Base-by-base conservation (phyloP, 2,329 filamentous ascomycete species). In the Fusarium veterinarium region DNA sequence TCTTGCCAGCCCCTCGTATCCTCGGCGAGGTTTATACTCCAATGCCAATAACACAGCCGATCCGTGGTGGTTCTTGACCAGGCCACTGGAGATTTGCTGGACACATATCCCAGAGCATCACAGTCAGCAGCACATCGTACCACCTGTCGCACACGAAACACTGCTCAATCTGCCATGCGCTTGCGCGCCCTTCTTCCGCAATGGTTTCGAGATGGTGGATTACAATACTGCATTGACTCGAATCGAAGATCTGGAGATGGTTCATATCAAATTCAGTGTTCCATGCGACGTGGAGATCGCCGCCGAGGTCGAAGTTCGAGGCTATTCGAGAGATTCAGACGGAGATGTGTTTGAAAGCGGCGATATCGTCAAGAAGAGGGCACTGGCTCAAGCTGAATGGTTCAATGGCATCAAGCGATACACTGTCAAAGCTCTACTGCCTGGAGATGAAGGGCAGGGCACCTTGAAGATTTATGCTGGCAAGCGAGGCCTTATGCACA, bases 401-500 rank as follows among this genome's bases (percentile, higher is more conserved):
- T 89, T 93, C 76, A 89, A 88, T 73, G 95, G 95, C 20, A 87
- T 92, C 73, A 99, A 99, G 82, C 91, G 94, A 35, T 98, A 97
- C 81, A 97, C 95, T 1, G 87, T 99, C 78, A 99, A 99, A 82
- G 96, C 94, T 3, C 84, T 98, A 20, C 86, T 99, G 1, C 95
- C 97, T 3, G 93, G 94, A 31, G 95, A 98, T 75, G 95, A 98
- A 82, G 95, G 95, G 17, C 92, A 93, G 45, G 96, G 94, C 45
- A 89, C 92, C 17, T 85, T 99, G 64, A 98, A 97, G 81, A 86
- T 99, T 40, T 99, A 98, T 81, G 95, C 95, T 17, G 96, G 97
- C 67, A 96, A 95, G 81, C 91, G 95, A 71, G 97, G 97, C 1
- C 87, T 99, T 60, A 98, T 98, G 95, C 96, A 98, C 83, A 97